These are phyloP conservation scores for Ophiocordyceps camponoti-leonardi DNA, from an alignment of 2,329 filamentous ascomycete genomes.

Conservation along the genomic window DNA sequence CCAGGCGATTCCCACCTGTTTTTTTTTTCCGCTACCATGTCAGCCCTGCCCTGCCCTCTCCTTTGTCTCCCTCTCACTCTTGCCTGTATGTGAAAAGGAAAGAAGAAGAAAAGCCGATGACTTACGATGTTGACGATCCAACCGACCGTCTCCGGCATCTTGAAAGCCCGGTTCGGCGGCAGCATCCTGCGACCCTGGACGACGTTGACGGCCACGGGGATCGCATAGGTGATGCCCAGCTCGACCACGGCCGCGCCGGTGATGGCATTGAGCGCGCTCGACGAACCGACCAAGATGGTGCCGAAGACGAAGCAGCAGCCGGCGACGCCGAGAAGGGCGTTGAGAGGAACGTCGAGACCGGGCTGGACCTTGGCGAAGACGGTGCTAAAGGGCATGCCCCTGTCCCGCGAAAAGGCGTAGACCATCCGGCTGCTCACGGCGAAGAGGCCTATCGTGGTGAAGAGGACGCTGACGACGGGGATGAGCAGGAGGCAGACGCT, in stretches of 20 bases:
- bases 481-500: slow-evolving; percentile 50
- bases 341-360: slow-evolving; percentile 45
- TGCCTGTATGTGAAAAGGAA: background rate
- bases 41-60: background rate
- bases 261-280: slow-evolving; percentile 53
- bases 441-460: slow-evolving; percentile 47
- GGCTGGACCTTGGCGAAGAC: slow-evolving; percentile 46
- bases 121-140: slow-evolving; percentile 17
- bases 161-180: slow-evolving; percentile 28
- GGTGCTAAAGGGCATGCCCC: slow-evolving; percentile 46
- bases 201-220: slow-evolving; percentile 54
- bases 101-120: background rate
- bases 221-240: slow-evolving; percentile 57
- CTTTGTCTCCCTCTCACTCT: too few species aligned
- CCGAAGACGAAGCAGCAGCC: slow-evolving; percentile 50
- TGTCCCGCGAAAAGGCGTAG: slow-evolving; percentile 47
- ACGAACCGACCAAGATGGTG: slow-evolving; percentile 51
- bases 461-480: slow-evolving; percentile 46
- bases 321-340: slow-evolving; percentile 45
- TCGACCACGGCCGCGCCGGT: slow-evolving; percentile 57
- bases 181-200: slow-evolving; percentile 48
- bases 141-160: slow-evolving; percentile 16
- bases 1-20: slow-evolving; percentile 38
- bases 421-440: slow-evolving; percentile 50
- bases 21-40: too few species aligned